Evolutionary conservation across 164 flowering plant species (phyloP).

Genomic region (Berberis vulgaris): DNA sequence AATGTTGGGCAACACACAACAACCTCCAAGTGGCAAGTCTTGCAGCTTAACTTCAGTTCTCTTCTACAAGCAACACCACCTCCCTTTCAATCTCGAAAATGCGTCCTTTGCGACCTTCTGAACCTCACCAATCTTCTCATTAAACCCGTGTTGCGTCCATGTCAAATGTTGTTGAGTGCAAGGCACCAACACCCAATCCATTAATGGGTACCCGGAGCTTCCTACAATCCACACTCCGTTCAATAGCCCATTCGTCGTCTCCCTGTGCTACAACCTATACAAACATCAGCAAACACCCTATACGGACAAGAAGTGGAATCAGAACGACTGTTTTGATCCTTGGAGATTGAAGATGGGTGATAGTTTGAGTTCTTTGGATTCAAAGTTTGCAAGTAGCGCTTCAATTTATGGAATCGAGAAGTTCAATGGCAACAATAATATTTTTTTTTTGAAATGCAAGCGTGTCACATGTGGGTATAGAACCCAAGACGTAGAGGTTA

Average conservation of each 20-base stretch:
- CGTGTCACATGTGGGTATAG: too few relatives aligned
- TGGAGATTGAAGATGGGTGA: too few relatives aligned
- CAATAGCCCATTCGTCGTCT: conserved; percentile 32
- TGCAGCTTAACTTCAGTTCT: conserved; percentile 75
- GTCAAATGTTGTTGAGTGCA: conserved; percentile 59
- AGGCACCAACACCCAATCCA: conserved; percentile 75
- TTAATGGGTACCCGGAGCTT: conserved; percentile 42
- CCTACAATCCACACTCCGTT: conserved; percentile 57
- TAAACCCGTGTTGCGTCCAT: conserved; percentile 76
- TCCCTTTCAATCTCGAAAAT: conserved; percentile 50
- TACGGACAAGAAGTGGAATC: conserved; percentile 50
- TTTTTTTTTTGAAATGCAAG: too few relatives aligned
- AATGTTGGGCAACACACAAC: conserved; percentile 75
- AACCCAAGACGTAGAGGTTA: too few relatives aligned
- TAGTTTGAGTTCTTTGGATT: conserved; percentile 81
- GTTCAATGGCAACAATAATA: too few relatives aligned
- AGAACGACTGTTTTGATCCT: too few relatives aligned
- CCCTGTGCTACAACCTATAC: conserved; percentile 65
- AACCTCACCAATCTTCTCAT: conserved; percentile 44
- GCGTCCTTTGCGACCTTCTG: conserved; percentile 45
- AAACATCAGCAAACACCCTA: conserved; percentile 68
- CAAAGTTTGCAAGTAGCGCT: conserved; percentile 68
- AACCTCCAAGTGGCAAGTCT: conserved; percentile 79
- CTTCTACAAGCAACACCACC: conserved; percentile 84
- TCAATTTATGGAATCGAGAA: too few relatives aligned